Conservation (phyloP, 2,329 filamentous ascomycete genomes). For the Aspergillus puulaauensis region DNA sequence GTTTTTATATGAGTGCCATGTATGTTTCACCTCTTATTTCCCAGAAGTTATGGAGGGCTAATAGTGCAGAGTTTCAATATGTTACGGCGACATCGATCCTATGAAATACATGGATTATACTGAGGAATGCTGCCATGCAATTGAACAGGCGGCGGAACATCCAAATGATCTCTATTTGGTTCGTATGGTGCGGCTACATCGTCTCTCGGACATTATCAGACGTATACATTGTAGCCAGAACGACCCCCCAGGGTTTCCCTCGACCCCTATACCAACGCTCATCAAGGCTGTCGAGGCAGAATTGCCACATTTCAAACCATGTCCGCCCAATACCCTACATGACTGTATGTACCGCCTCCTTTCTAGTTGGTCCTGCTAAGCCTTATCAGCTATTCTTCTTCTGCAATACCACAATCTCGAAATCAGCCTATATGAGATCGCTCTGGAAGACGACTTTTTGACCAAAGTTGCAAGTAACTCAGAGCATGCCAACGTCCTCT, state of each 20-base stretch:
- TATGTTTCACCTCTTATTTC: constrained; percentile 32
- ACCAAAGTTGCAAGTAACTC: neutral
- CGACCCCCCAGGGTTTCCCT: neutral
- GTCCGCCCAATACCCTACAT: neutral
- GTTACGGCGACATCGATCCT: neutral
- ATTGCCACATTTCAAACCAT: neutral
- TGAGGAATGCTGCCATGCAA: neutral
- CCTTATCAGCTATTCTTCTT: constrained; percentile 19
- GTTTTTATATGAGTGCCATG: constrained; percentile 57
- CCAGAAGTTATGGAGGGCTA: neutral
- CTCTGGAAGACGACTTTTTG: constrained; percentile 37
- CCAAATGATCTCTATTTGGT: neutral
- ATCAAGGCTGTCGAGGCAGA: neutral
- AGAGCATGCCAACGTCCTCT: neutral
- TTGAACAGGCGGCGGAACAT: neutral
- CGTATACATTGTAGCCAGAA: neutral
- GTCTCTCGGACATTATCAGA: neutral
- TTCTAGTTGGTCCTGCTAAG: constrained; percentile 3
- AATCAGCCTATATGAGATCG: constrained; percentile 25
- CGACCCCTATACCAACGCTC: neutral
- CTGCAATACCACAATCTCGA: constrained; percentile 29
- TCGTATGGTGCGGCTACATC: neutral
- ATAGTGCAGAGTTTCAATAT: neutral
- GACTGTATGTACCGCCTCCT: neutral
- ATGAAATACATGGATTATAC: neutral